Base-by-base conservation (phyloP, 257 asterid genomes). In the Jaltomata sinuosa region DNA sequence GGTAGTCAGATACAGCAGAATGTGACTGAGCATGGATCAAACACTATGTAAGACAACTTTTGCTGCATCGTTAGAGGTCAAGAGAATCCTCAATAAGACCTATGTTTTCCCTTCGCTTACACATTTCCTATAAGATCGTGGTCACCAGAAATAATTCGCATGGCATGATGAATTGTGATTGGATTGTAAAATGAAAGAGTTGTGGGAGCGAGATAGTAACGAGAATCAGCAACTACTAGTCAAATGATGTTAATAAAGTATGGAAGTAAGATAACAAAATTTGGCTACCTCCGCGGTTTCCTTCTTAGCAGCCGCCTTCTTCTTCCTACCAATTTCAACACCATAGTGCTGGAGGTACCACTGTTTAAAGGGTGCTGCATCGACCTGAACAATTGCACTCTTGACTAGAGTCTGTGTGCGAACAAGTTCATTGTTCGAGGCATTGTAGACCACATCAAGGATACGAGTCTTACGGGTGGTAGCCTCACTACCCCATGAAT, bases 401-500 rank as follows among this genome's bases (percentile, higher is more conserved):
- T 87, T 90, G 32, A 88, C 92, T 42, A 88, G 85, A n/a, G 92
- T 88, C 42, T 88, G 88, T 2, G 91, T 90, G 55, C 92, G 83
- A 25, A 90, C 92, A 85, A 90, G 91, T 80, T 90, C 92, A 76
- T 90, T 90, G 87, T 90, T 90, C 0, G 90, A 89, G 82, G 92
- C 89, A 32, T 89, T 89, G 59, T 87, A 87, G 38, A 89, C 91
- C 52, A 87, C 90, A 22, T 87, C 90, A 11, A 89, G 87, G 52
- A 90, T 36, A 87, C 91, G 90, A 1, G 93, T 87, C 86, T 90
- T 88, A 5, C 91, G 68, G 8, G 93, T 87, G 53, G 87, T 68
- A 6, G 91, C 92, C 18, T 89, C 92, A 83, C 92, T 89, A 42
- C 92, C 92, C 92, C 92, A 90, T 6, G 93, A 86, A 52, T 82